Evolutionary conservation across 495 filamentous ascomycete genomes (phyloP), one percentile per base, ranked within the genome.

Genomic region (Chaetomidium leptoderma): DNA sequence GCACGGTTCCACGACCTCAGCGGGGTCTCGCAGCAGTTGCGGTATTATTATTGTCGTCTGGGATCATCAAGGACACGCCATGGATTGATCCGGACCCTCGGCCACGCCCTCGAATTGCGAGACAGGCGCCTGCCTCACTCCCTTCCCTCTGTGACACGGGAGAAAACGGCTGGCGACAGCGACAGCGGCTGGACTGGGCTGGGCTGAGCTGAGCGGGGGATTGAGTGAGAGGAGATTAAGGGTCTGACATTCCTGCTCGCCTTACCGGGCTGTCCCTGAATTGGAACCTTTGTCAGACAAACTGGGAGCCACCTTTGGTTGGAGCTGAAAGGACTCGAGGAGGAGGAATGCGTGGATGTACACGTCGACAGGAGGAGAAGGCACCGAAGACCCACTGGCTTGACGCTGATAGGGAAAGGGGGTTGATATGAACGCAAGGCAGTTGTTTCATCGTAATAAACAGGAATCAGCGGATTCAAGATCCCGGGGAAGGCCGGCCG

Each of bases 331-430:
- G 40, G 40, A 43, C 40, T 23, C 40, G 52, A 45, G 40, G 52
- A 55, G 45, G 52, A 45, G 40, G 52, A 55, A 55, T 55, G 52
- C 36, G 36, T 45, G n/a, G n/a, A n/a, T n/a, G 52, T 35, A 27
- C 52, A 55, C 52, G 52, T 55, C 17, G 36, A 33, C 32, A 39
- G 27, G 21, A 52, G 29, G 7, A 26, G 32, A 24, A 19, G 11
- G 19, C 14, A 10, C 14, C 21, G 8, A 21, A 42, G 35, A 14
- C 17, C 19, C 51, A 17, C 51, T 14, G 27, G 16, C 6, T 13
- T 2, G 8, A 19, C 9, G 29, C 43, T 50, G 47, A 50, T 50
- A 21, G 47, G 30, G 19, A 16, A 24, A 10, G 30, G 33, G 17
- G 26, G 51, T 16, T 29, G n/a, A 9, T 9, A 37, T 19, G 29